phyloP scores from a whole-genome alignment of 2,329 filamentous ascomycete species.

The Penicillium hesseltinei region DNA sequence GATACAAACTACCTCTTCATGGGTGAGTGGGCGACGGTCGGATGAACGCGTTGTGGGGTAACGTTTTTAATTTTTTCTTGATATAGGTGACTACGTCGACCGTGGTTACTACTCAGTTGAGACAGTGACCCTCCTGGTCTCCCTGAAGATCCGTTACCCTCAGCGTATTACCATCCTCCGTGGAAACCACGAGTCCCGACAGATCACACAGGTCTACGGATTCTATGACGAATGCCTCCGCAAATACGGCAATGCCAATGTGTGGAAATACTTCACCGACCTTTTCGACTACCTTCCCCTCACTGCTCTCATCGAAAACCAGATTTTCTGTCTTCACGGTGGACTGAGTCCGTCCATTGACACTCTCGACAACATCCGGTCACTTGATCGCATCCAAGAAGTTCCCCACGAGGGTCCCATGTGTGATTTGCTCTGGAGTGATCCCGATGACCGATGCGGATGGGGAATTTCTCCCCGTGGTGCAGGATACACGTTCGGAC shows the following conservation, averaged over 20 bases:
- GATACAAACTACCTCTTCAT: constrained; percentile 99
- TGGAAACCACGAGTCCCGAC: constrained; percentile 97
- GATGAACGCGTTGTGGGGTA: constrained; percentile 13
- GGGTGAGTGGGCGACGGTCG: constrained; percentile 58
- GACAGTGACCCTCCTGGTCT: constrained; percentile 93
- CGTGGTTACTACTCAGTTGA: constrained; percentile 98
- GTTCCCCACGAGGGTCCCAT: constrained; percentile 98
- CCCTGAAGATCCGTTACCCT: constrained; percentile 96
- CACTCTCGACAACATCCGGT: constrained; percentile 91
- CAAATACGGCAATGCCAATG: constrained; percentile 98
- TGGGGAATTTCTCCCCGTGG: constrained; percentile 95
- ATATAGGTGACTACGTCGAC: constrained; percentile 90
- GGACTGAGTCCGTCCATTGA: constrained; percentile 95
- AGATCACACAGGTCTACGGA: constrained; percentile 98
- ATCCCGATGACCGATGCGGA: constrained; percentile 93
- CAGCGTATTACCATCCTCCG: constrained; percentile 97
- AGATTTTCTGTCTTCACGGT: constrained; percentile 98
- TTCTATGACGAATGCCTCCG: constrained; percentile 99
- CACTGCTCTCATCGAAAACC: constrained; percentile 96
- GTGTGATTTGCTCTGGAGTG: constrained; percentile 97
- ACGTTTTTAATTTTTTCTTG: constrained; percentile 8
- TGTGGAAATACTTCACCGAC: constrained; percentile 99
- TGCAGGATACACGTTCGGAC: constrained; percentile 91
- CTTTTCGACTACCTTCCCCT: constrained; percentile 98
- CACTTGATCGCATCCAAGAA: constrained; percentile 94